Conservation (phyloP, 1,284 basidiomycete species). For the Ceratobasidium sp. region DNA sequence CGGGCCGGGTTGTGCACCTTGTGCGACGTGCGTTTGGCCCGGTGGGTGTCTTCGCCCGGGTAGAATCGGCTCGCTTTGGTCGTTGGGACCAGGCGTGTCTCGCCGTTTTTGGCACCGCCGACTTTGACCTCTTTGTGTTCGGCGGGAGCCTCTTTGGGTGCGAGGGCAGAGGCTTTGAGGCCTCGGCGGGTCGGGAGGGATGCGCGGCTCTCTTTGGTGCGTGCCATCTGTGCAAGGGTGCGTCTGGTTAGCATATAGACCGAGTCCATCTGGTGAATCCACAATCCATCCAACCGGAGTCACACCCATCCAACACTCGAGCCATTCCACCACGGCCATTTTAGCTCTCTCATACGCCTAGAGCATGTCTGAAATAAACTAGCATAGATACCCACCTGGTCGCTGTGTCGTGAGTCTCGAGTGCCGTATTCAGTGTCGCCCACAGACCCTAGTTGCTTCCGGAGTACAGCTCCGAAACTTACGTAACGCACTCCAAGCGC, state of each 20-base stretch:
- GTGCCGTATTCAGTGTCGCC: slow-evolving; percentile 32
- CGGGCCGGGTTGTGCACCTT: slow-evolving; percentile 80
- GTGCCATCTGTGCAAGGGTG: slow-evolving; percentile 22
- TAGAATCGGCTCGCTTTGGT: slow-evolving; percentile 93
- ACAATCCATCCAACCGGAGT: slow-evolving; percentile 30
- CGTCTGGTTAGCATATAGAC: not conserved
- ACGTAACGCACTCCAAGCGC: slow-evolving; percentile 23
- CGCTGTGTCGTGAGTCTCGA: slow-evolving; percentile 38
- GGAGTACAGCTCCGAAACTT: slow-evolving; percentile 11
- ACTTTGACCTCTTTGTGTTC: slow-evolving; percentile 80
- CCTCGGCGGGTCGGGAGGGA: slow-evolving; percentile 51
- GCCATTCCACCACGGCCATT: not conserved
- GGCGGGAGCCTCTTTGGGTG: slow-evolving; percentile 65
- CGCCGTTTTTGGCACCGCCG: slow-evolving; percentile 91
- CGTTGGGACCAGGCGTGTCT: slow-evolving; percentile 85
- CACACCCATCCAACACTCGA: slow-evolving; percentile 23
- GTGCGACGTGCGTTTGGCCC: slow-evolving; percentile 85
- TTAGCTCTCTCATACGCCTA: not conserved
- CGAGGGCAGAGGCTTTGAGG: slow-evolving; percentile 76
- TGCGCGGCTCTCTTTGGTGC: slow-evolving; percentile 35
- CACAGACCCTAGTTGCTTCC: slow-evolving; percentile 27
- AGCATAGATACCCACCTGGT: slow-evolving; percentile 32
- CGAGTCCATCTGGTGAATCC: not conserved
- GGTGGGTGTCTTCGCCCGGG: slow-evolving; percentile 92
- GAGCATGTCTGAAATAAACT: not conserved